Evolutionary conservation across 345 rosid species (phyloP), one percentile per base, ranked within the genome.

Genomic region (Camelina hispida): DNA sequence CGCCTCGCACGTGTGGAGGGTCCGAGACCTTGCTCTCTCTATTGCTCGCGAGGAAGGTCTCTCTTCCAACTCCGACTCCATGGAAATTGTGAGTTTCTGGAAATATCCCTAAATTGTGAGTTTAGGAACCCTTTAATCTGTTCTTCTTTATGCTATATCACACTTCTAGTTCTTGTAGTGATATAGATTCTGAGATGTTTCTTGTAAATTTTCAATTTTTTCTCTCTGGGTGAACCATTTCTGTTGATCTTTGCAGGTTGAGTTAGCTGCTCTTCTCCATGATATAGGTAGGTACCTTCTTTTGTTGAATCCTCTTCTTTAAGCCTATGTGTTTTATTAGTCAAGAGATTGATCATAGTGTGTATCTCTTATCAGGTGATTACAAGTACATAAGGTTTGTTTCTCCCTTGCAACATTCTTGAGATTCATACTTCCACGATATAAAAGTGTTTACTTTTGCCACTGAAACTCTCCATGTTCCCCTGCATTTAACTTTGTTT

Each of bases 221-320:
- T 57, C 37, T 44, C 18, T 13, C 30, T 43, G 23, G 35, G 22
- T 34, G 35, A 25, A 60, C 20, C 7, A 68, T 54, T 17, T 59
- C 52, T 72, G n/a, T 52, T 69, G 32, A 43, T n/a, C 28, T 34
- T 74, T 77, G 37, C 85, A 88, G 96, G 90, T 87, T 13, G 95
- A 93, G 84, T 88, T 90, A 56, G 90, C 97, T 68, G 95, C 98
- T 18, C 91, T 93, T 81, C 93, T 93, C 62, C 97, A 93, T 73
- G 98, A 93, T 57, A 81, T 93, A 52, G 96, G 95, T 90, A 55
- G 96, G 91, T 88, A 55, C 42, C 62, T 65, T 37, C 9, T 30
- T 23, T 2, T 8, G 12, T 4, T 34, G 1, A 1, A 1, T 8
- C 17, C 18, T 42, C 5, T 50, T 42, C 25, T 79, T 61, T 46